A percentile compares a stretch with the other conserved stretches of the same genome.
Conservation (phyloP, 2,329 filamentous ascomycete species). For the Ambrosiella xylebori region DNA sequence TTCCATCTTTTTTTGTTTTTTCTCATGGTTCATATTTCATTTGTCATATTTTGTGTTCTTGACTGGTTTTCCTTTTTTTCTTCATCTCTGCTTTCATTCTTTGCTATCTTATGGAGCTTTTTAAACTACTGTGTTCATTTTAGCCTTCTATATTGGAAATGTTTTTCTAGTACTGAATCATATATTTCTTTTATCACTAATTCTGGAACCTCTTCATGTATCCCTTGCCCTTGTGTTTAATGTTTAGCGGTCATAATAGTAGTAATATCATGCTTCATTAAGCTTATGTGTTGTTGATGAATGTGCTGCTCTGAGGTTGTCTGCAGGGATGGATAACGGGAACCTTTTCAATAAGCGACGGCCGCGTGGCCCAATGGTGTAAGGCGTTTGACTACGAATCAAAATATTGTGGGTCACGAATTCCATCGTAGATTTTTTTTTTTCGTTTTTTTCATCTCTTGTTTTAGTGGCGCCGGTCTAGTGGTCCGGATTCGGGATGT, state of each 20-base stretch:
- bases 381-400: constrained; percentile 13
- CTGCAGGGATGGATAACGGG: too few species aligned
- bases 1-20: background rate
- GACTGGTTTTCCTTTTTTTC: background rate
- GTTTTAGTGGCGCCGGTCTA: background rate
- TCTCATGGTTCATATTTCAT: background rate
- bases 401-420: constrained; percentile 11
- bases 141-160: background rate
- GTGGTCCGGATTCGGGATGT: background rate
- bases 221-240: background rate
- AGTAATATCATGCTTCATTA: too few species aligned
- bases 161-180: background rate
- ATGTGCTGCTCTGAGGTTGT: too few species aligned
- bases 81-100: background rate
- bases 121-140: background rate
- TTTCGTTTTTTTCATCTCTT: background rate
- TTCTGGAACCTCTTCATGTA: background rate
- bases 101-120: background rate
- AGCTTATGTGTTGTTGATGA: too few species aligned
- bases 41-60: background rate
- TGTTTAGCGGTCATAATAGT: background rate
- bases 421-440: constrained; percentile 7
- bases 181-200: background rate
- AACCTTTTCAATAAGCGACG: background rate
- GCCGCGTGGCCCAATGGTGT: constrained; percentile 10